These are phyloP conservation scores for Plasmodium fragile DNA, from an alignment of 169 alveolate genomes.

Conservation along the genomic window DNA sequence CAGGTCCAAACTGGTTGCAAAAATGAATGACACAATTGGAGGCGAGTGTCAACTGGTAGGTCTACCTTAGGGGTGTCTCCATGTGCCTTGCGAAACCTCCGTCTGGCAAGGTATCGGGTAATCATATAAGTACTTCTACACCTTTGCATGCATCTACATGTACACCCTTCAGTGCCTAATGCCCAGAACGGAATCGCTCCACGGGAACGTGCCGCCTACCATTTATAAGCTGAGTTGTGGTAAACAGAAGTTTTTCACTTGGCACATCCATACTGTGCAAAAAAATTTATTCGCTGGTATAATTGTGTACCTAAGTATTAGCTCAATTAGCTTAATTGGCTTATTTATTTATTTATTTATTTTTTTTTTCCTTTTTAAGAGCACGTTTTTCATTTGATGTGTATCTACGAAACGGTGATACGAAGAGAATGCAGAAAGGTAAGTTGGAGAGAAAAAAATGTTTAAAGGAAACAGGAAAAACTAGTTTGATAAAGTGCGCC, in stretches of 20 bases:
- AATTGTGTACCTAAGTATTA: background rate
- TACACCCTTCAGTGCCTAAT: conserved; percentile 44
- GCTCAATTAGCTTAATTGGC: background rate
- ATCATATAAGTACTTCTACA: background rate
- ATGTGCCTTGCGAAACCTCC: background rate
- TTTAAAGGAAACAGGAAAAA: background rate
- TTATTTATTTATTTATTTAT: background rate
- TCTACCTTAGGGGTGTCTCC: background rate
- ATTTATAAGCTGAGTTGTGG: conserved; percentile 69
- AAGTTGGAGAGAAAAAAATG: background rate
- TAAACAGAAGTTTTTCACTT: background rate
- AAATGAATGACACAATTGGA: background rate
- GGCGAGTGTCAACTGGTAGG: conserved; percentile 59
- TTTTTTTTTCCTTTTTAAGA: conserved; percentile 30
- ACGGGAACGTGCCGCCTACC: conserved; percentile 69
- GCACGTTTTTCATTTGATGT: conserved; percentile 71
- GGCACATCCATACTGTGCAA: background rate
- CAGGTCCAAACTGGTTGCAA: background rate
- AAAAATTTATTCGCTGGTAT: background rate
- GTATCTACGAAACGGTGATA: conserved; percentile 68
- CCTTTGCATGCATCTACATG: background rate
- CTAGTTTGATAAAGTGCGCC: background rate
- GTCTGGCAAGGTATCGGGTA: background rate
- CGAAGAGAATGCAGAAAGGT: conserved; percentile 74
- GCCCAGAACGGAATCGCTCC: conserved; percentile 70